Evolutionary conservation across 2,329 filamentous ascomycete genomes (phyloP), one percentile per base, ranked within the genome.

Genomic region (Colletotrichum melonis): DNA sequence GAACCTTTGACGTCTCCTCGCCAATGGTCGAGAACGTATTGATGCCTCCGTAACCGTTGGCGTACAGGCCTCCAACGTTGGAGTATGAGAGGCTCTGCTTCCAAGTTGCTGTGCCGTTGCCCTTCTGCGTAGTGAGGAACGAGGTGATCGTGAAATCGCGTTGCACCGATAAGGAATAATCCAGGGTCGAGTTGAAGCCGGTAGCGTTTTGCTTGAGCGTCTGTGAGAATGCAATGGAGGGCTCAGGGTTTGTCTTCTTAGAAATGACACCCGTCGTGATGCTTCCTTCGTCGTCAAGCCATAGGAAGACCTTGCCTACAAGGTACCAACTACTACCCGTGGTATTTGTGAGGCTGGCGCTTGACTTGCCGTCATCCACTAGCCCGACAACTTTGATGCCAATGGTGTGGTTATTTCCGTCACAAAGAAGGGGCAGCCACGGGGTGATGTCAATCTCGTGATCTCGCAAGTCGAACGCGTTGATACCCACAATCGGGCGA

Each of bases 401-500:
- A 78, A 96, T 94, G 0, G 84, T 90, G 79, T 96, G 93, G 5
- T 85, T 75, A 1, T 84, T 76, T 0, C 91, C 92, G 76, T 95
- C 91, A 74, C 89, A 92, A 0, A 97, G 86, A 1, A 92, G 72
- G 0, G 92, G 90, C 5, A 97, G 84, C 86, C 93, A 97, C 0
- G 94, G 91, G 2, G 93, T 92, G 62, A 97, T 91, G 78, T 97
- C 94, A 73, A 97, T 94, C 79, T 97, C 93, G 75, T 94, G 91
- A 79, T 97, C 94, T 49, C 89, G 86, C 26, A 97, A 85, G 78
- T 97, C 94, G 79, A 95, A 97, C 0, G 93, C 91, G 78, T 97
- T 92, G 28, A 93, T 90, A 1, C 94, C 94, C 2, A 94, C 94
- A 67, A 97, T 88, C 0, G 94, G 94, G 6, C 93, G 87, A 88